Percentiles rank a stretch among this genome's conserved stretches.
Evolutionary conservation across 1,139 yeast genomes (phyloP).

Genomic region (Scheffersomyces segobiensis): DNA sequence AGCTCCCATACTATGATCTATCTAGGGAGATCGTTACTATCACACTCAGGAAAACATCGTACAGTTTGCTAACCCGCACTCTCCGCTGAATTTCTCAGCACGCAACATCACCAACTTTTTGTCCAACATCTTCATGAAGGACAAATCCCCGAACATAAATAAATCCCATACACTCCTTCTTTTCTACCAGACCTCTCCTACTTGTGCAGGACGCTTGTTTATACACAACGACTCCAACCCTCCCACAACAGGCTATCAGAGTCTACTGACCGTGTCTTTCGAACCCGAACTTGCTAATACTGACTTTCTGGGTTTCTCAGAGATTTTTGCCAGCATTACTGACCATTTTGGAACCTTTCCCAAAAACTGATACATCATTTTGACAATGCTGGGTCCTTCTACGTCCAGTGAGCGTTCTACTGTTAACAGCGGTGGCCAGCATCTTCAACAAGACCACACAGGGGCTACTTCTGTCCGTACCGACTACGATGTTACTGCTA

Average conservation of each 20-base stretch:
- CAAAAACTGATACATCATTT: not conserved
- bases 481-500: conserved; percentile 17
- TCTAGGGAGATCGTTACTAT: not conserved
- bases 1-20: no score
- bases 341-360: not conserved
- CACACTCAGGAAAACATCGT: not conserved
- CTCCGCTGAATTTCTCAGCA: conserved; percentile 1
- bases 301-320: not conserved
- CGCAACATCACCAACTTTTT: conserved; percentile 2
- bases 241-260: not conserved
- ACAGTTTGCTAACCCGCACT: not conserved
- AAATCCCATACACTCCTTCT: not conserved
- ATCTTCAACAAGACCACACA: conserved; percentile 12
- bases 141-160: not conserved
- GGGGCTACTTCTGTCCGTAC: conserved; percentile 4
- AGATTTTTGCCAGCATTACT: conserved; percentile 3
- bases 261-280: not conserved
- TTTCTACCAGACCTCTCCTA: not conserved
- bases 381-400: conserved; percentile 32
- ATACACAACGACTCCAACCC: not conserved
- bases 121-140: not conserved
- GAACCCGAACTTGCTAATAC: not conserved
- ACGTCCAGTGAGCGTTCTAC: conserved; percentile 34
- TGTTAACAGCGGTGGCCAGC: conserved; percentile 14
- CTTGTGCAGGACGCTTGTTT: conserved; percentile 1